phyloP scores from a whole-genome alignment of 768 basidiomycete species.

The Sporobolomyces roseus region DNA sequence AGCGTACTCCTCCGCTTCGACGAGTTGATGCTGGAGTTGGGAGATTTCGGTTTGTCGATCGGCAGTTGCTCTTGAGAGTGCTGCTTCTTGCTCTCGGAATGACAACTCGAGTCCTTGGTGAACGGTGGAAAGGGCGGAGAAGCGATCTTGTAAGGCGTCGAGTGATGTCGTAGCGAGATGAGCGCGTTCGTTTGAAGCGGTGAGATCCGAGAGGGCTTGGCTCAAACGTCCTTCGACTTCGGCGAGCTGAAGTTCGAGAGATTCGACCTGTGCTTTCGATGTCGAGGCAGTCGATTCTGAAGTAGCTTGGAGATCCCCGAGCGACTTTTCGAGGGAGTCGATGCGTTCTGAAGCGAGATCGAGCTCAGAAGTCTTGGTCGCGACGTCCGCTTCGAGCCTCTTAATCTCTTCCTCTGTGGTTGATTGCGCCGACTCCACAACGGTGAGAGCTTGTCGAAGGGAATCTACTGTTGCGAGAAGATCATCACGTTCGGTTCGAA shows the following conservation, averaged over 20 bases:
- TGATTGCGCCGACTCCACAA: not conserved
- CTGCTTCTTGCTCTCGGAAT: not conserved
- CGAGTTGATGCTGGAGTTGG: not conserved
- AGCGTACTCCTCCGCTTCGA: conserved; percentile 8
- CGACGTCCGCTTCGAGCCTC: not conserved
- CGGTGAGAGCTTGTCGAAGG: not conserved
- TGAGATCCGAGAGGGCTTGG: conserved; percentile 1
- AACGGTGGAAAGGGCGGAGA: not conserved
- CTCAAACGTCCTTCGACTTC: not conserved
- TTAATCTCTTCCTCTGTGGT: not conserved
- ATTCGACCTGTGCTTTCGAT: not conserved
- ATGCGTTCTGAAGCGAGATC: not conserved
- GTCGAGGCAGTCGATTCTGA: not conserved
- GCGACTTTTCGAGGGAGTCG: not conserved
- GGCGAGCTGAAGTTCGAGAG: not conserved
- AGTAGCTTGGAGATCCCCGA: not conserved
- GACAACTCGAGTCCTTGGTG: not conserved
- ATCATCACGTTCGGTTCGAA: not conserved
- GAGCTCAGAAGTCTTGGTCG: not conserved
- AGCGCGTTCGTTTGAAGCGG: conserved; percentile 7
- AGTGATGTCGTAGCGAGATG: not conserved
- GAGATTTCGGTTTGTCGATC: not conserved
- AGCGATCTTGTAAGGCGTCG: not conserved
- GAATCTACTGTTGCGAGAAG: not conserved
- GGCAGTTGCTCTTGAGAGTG: no score